Conservation (phyloP, 768 basidiomycete species). For the Trametes maxima region DNA sequence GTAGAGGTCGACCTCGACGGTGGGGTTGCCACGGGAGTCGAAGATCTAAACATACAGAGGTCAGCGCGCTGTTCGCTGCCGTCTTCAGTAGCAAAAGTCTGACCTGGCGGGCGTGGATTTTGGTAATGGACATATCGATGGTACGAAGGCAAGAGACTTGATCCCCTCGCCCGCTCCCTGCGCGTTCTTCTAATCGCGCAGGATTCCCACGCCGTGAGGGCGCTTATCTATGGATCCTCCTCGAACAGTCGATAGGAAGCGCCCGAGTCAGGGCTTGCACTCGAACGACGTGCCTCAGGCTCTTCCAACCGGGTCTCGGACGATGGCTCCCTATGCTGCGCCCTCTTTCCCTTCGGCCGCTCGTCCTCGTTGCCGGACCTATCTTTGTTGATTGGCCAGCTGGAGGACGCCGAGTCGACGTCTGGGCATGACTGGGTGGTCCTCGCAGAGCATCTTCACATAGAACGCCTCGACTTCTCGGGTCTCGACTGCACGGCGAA, state of each 20-base stretch:
- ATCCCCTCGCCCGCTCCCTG: constrained; percentile 23
- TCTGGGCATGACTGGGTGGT: constrained; percentile 1
- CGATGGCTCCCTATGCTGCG: neutral
- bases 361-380: neutral
- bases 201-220: constrained; percentile 38
- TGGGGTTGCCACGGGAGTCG: constrained; percentile 98
- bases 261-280: constrained; percentile 8
- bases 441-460: neutral
- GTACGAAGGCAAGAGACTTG: constrained; percentile 22
- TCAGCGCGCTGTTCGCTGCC: constrained; percentile 47
- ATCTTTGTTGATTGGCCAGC: neutral
- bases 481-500: neutral
- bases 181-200: constrained; percentile 17
- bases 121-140: constrained; percentile 84
- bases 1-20: constrained; percentile 90
- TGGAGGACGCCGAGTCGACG: constrained; percentile 2
- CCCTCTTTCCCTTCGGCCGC: neutral
- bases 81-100: constrained; percentile 13
- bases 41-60: constrained; percentile 87
- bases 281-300: neutral
- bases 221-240: constrained; percentile 27
- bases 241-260: constrained; percentile 5
- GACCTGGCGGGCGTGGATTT: constrained; percentile 93
- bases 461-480: too few species aligned
- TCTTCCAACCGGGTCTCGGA: neutral